Percentiles rank a stretch among this genome's conserved stretches.
These are phyloP conservation scores for Saccharum hybrid DNA, from an alignment of 202 grass and related monocot species.

Conservation along the genomic window DNA sequence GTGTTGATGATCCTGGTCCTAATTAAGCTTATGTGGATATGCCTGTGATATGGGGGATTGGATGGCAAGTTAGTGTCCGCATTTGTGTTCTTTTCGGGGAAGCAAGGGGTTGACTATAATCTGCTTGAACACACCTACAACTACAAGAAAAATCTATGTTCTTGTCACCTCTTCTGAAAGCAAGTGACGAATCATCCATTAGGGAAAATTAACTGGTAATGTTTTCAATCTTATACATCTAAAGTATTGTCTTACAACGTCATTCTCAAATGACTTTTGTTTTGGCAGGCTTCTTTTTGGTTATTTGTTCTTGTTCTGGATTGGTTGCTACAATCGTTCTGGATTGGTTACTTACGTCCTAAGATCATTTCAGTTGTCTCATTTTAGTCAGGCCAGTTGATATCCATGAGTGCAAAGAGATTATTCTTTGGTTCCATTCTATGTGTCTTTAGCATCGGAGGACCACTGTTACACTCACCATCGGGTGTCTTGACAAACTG, in stretches of 20 bases:
- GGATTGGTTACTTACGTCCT: slow-evolving; percentile 40
- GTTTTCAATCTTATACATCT: slow-evolving; percentile 17
- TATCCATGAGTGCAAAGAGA: neutral
- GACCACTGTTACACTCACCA: neutral
- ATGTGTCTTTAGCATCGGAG: slow-evolving; percentile 21
- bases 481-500: neutral
- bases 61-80: slow-evolving; percentile 24
- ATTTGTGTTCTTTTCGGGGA: slow-evolving; percentile 34
- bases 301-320: slow-evolving; percentile 53
- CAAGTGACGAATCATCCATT: slow-evolving; percentile 30
- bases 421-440: neutral
- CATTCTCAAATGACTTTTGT: slow-evolving; percentile 61
- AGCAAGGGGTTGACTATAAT: slow-evolving; percentile 23
- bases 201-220: slow-evolving; percentile 50
- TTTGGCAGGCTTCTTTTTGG: slow-evolving; percentile 62
- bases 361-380: slow-evolving; percentile 19
- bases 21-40: slow-evolving; percentile 33
- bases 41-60: slow-evolving; percentile 24
- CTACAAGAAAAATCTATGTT: neutral
- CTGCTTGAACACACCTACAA: slow-evolving; percentile 44
- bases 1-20: slow-evolving; percentile 38
- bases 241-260: slow-evolving; percentile 28
- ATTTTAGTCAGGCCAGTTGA: neutral
- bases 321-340: slow-evolving; percentile 31
- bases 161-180: slow-evolving; percentile 24